These are phyloP conservation scores for Coemansia sp. DNA, from an alignment of 192 early-diverging fungal genomes.

Conservation along the genomic window DNA sequence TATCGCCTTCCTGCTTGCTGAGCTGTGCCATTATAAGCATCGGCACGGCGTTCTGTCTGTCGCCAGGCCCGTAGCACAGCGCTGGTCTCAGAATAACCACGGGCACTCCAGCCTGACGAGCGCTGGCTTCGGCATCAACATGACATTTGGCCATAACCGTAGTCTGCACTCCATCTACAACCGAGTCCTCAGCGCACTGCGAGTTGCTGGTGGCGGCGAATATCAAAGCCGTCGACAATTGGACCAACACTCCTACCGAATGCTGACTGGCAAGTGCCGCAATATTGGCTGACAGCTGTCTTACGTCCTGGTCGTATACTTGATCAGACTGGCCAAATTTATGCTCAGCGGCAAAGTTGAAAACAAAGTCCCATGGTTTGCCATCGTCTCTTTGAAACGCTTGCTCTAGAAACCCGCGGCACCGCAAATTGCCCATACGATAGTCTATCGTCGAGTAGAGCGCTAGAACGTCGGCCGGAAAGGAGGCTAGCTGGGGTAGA, in stretches of 20 bases:
- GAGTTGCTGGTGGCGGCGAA: slow-evolving; percentile 46
- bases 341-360: slow-evolving; percentile 93
- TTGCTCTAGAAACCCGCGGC: slow-evolving; percentile 58
- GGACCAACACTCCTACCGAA: slow-evolving; percentile 74
- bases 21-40: slow-evolving; percentile 92
- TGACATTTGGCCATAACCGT: slow-evolving; percentile 29
- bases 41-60: slow-evolving; percentile 70
- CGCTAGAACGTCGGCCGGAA: slow-evolving; percentile 21
- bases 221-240: slow-evolving; percentile 90
- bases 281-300: slow-evolving; percentile 69
- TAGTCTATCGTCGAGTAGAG: slow-evolving; percentile 41
- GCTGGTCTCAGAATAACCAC: slow-evolving; percentile 86
- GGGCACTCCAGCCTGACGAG: slow-evolving; percentile 56
- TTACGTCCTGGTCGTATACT: slow-evolving; percentile 59
- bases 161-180: slow-evolving; percentile 13
- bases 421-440: slow-evolving; percentile 52
- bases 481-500: slow-evolving; percentile 39
- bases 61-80: slow-evolving; percentile 85
- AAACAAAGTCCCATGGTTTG: slow-evolving; percentile 83
- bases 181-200: slow-evolving; percentile 24
- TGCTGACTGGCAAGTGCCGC: slow-evolving; percentile 82
- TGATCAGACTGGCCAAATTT: slow-evolving; percentile 87
- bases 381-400: slow-evolving; percentile 73
- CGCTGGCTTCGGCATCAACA: slow-evolving; percentile 30
- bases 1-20: slow-evolving; percentile 73